Evolutionary conservation across 805 yeast species (phyloP), one percentile per base, ranked within the genome.

Genomic region (Zygosaccharomyces rouxii): DNA sequence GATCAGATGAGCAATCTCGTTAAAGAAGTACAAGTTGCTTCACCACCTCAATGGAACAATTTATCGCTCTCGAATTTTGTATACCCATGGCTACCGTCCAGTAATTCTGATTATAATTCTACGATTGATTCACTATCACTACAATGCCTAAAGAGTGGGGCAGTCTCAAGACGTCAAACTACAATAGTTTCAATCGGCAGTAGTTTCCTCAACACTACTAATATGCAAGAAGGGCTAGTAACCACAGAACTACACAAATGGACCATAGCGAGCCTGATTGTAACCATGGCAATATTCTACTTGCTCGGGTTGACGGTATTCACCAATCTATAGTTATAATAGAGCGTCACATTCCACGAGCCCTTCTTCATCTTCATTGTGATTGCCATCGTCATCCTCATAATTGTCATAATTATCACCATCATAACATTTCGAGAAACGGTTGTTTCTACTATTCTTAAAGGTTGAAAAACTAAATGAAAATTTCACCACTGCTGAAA

Each of bases 41-140:
- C 42, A 13, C 46, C 45, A 23, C 37, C 43, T 11, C 38, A 39
- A 35, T 50, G 53, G 53, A 22, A 28, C 10, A 47, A 50, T 22
- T 13, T 50, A 22, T 30, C 30, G 10, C 42, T 41, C 10, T 41
- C 44, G n/a, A 22, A 29, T n/a, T 25, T 28, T n/a, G 37, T 16
- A 5, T 41, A 29, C 23, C 44, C 44, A 13, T 7, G 19, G n/a
- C 10, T 41, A 11, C 35, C 14, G 16, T 19, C 25, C 19, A 29
- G 26, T 25, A 41, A 28, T 7, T 21, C 21, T n/a, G 7, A 33
- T 41, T 13, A 16, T 9, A 41, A 29, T 33, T 13, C 33, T 28
- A 23, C 33, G 11, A 14, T 18, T 18, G 10, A 28, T 19, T 25
- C 44, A 41, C 35, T 41, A 5, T 9, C 16, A 3, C 10, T 33